These are phyloP conservation scores for Hsuehochloa calcarea DNA, from an alignment of 176 grass and related monocot species.

Conservation along the genomic window DNA sequence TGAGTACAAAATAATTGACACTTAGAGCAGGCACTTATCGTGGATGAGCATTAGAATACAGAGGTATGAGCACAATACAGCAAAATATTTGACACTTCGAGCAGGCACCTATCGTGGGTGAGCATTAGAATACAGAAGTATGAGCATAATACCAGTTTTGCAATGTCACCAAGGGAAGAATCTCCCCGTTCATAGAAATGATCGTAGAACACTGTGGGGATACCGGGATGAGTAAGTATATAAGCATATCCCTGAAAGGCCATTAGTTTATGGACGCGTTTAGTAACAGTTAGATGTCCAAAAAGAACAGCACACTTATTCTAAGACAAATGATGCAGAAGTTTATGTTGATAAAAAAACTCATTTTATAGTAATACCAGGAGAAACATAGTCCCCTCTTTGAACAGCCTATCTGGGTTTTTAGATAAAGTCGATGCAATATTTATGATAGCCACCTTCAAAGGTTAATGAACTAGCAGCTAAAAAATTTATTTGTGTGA, in stretches of 20 bases:
- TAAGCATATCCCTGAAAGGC: slow-evolving; percentile 83
- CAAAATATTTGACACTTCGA: slow-evolving; percentile 28
- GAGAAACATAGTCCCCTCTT: neutral
- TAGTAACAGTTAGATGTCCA: neutral
- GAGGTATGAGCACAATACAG: neutral
- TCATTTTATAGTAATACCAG: neutral
- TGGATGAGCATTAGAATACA: neutral
- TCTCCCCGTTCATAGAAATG: slow-evolving; percentile 77
- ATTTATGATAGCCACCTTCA: neutral
- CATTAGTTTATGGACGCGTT: slow-evolving; percentile 14
- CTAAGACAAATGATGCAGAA: neutral
- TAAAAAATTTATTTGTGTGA: neutral
- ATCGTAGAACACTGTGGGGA: slow-evolving; percentile 89
- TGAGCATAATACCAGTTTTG: slow-evolving; percentile 66
- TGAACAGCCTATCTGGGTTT: neutral
- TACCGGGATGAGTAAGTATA: slow-evolving; percentile 92
- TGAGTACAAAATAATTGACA: slow-evolving; percentile 31
- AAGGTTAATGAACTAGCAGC: neutral
- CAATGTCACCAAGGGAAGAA: slow-evolving; percentile 57
- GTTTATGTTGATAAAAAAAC: neutral
- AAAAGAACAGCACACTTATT: neutral
- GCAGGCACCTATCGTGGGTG: neutral
- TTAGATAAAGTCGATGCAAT: neutral
- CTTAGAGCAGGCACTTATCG: neutral
- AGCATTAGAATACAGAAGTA: neutral